phyloP scores from a whole-genome alignment of 495 filamentous ascomycete species.

The Beverwykella pulmonaria region DNA sequence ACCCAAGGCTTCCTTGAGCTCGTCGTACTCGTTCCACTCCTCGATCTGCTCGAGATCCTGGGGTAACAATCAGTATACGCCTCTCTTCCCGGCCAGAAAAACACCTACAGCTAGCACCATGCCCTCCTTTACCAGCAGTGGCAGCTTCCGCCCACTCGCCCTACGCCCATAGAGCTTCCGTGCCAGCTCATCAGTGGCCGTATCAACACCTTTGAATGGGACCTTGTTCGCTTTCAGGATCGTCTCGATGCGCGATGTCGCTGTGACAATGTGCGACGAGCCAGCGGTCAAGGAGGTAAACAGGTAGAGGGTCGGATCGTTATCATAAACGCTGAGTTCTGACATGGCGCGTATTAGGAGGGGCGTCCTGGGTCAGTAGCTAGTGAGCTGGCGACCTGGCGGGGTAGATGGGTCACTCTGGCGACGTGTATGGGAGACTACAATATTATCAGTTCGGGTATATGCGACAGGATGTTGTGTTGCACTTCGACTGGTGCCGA shows the following conservation, averaged over 20 bases:
- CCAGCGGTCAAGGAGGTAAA: constrained; percentile 95
- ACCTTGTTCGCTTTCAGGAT: constrained; percentile 95
- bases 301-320: constrained; percentile 82
- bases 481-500: neutral
- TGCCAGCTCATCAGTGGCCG: constrained; percentile 89
- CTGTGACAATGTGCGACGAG: constrained; percentile 96
- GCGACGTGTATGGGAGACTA: neutral
- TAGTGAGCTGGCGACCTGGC: neutral
- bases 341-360: constrained; percentile 23
- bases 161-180: constrained; percentile 87
- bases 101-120: constrained; percentile 78
- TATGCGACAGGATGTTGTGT: neutral
- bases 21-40: constrained; percentile 98
- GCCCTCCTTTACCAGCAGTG: constrained; percentile 85
- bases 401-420: neutral
- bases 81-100: neutral
- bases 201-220: constrained; percentile 87
- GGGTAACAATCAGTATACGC: neutral
- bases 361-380: neutral
- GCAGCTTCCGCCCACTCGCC: constrained; percentile 77
- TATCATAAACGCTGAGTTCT: constrained; percentile 63
- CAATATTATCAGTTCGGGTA: no score
- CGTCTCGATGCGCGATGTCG: constrained; percentile 91
- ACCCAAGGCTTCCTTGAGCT: constrained; percentile 73
- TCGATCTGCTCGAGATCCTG: constrained; percentile 93